Base-by-base conservation (phyloP, 768 basidiomycete species). In the Tricholomella constricta region DNA sequence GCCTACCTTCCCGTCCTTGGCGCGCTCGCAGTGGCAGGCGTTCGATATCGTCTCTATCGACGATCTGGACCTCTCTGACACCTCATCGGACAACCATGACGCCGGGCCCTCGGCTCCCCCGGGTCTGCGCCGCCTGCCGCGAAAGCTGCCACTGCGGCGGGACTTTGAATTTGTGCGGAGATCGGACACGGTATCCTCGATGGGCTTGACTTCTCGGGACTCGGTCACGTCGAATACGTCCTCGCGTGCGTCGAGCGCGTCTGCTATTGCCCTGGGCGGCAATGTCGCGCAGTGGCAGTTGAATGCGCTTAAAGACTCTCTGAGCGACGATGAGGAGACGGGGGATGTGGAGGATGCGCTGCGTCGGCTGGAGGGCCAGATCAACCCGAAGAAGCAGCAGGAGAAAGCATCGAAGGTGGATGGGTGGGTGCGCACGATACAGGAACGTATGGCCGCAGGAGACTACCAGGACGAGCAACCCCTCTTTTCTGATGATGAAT, bases 321-420 rank as follows among this genome's bases (percentile, higher is more conserved):
- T 89, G 58, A 88, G 82, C 55, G 84, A 89, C 48, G 85, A 91
- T 4, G 88, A 79, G 20, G 91, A 86, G 52, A 78, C 71, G 15
- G 91, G 91, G 1, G 92, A 90, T 60, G 87, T 90, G 15, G 91
- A 93, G 27, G 89, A 84, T 6, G 93, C 94, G 15, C 67, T 97
- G 56, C 76, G 80, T 20, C 76, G 88, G 11, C 78, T 97, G 34
- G 93, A 96, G 68, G 94, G 93, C 0, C 85, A 92, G 65, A 89
- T 94, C 48, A 91, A 92, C 65, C 80, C 80, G 0, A 75, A 83
- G 54, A 79, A 81, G 62, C 82, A 88, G 64, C 76, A 82, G 57
- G 88, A 84, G 59, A 91, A 86, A 61, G 80, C 80, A 31, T 77
- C 78, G 43, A 91, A 92, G 65, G 89, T 94, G 3, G 85, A 93